phyloP scores from a whole-genome alignment of 495 filamentous ascomycete genomes.

The Filosporella fistucella region DNA sequence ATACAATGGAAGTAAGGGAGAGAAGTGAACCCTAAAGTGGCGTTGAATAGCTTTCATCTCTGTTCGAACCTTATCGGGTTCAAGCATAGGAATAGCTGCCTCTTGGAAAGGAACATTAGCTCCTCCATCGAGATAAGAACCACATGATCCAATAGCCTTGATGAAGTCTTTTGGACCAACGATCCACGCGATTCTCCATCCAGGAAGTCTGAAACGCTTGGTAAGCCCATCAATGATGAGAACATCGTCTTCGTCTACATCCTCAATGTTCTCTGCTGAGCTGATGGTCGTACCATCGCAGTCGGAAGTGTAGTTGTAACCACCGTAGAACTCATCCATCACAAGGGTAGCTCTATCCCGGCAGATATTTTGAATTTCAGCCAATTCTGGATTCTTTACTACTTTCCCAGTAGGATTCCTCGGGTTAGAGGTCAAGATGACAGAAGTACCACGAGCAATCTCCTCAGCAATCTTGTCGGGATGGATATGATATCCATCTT shows the following conservation, averaged over 20 bases:
- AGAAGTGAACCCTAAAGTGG: slow-evolving; percentile 59
- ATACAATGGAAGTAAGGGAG: background rate
- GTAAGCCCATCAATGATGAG: slow-evolving; percentile 94
- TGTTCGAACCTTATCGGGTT: slow-evolving; percentile 68
- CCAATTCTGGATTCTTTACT: slow-evolving; percentile 73
- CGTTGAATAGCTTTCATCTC: slow-evolving; percentile 87
- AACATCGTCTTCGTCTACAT: slow-evolving; percentile 64
- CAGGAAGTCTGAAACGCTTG: slow-evolving; percentile 93
- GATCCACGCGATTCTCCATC: slow-evolving; percentile 97
- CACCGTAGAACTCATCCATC: slow-evolving; percentile 95
- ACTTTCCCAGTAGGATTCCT: slow-evolving; percentile 93
- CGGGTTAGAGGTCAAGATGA: slow-evolving; percentile 94
- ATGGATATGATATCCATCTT: slow-evolving; percentile 86
- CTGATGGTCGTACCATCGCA: slow-evolving; percentile 88
- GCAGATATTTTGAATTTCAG: slow-evolving; percentile 87
- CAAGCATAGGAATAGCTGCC: slow-evolving; percentile 87
- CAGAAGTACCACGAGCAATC: slow-evolving; percentile 78
- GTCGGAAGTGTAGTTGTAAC: slow-evolving; percentile 88
- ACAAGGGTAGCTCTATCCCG: slow-evolving; percentile 86
- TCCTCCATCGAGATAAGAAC: slow-evolving; percentile 93
- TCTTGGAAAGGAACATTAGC: slow-evolving; percentile 95
- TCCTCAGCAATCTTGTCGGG: slow-evolving; percentile 89
- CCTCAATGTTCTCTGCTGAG: slow-evolving; percentile 79
- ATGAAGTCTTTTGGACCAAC: slow-evolving; percentile 95
- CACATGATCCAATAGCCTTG: slow-evolving; percentile 87